Percentiles rank a stretch among this genome's conserved stretches.
Evolutionary conservation across 2,329 filamentous ascomycete genomes (phyloP).

Genomic region (Penicillium sumatraense): DNA sequence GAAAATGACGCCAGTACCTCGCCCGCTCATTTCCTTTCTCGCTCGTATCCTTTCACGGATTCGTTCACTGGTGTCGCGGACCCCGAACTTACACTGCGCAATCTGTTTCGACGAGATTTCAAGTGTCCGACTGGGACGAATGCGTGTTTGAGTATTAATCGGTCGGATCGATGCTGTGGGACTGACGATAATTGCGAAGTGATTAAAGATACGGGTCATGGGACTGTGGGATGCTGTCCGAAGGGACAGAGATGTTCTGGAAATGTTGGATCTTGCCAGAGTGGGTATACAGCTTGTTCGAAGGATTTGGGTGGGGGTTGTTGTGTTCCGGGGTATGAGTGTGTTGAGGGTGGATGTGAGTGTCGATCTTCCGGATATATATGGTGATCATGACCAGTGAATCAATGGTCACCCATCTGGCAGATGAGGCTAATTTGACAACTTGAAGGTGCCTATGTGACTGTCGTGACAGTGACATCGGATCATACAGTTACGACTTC

Average conservation of each 20-base stretch:
- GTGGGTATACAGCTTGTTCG: conserved; percentile 61
- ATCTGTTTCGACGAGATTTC: conserved; percentile 50
- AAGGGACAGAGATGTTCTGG: conserved; percentile 57
- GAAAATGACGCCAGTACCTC: background rate
- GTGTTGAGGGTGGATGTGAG: conserved; percentile 61
- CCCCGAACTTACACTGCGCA: background rate
- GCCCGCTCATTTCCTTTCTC: conserved; percentile 10
- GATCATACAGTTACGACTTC: conserved; percentile 36
- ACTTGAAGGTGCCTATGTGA: conserved; percentile 39
- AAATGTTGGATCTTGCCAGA: conserved; percentile 54
- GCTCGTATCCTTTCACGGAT: conserved; percentile 15
- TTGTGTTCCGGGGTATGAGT: conserved; percentile 64
- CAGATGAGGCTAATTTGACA: no score
- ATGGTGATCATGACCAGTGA: no score
- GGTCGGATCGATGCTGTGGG: conserved; percentile 63
- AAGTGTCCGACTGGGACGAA: conserved; percentile 61
- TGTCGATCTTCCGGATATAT: conserved; percentile 15
- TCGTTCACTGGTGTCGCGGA: conserved; percentile 4
- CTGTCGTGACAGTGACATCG: conserved; percentile 42
- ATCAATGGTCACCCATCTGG: no score
- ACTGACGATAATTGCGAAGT: conserved; percentile 58
- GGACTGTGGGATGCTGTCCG: conserved; percentile 66
- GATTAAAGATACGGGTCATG: conserved; percentile 57
- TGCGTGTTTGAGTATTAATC: conserved; percentile 59
- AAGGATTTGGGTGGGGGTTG: conserved; percentile 62